These are phyloP conservation scores for Eucalyptus pauciflora DNA, from an alignment of 345 rosid genomes.

Conservation along the genomic window DNA sequence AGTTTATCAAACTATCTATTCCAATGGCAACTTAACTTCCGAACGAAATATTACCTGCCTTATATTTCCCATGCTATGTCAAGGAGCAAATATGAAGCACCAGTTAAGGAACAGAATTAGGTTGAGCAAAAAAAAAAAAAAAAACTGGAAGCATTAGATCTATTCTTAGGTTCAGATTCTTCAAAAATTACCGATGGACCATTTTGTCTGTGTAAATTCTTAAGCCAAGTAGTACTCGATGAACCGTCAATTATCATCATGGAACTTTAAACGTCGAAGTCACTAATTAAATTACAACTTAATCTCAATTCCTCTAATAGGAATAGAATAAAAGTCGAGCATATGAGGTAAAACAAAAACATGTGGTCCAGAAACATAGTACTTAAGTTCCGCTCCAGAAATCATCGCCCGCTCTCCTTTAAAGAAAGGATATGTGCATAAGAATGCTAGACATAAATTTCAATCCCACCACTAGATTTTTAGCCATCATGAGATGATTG, in stretches of 20 bases:
- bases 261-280: slow-evolving; percentile 55
- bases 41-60: slow-evolving; percentile 54
- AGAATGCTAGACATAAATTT: background rate
- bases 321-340: background rate
- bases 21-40: background rate
- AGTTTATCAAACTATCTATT: background rate
- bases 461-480: slow-evolving; percentile 56
- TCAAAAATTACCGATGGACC: slow-evolving; percentile 36
- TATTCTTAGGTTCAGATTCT: slow-evolving; percentile 38
- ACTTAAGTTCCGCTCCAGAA: background rate
- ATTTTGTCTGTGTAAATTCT: slow-evolving; percentile 47
- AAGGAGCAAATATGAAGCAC: slow-evolving; percentile 82
- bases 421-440: background rate
- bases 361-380: background rate
- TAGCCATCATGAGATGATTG: slow-evolving; percentile 88
- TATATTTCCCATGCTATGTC: slow-evolving; percentile 90
- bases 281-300: slow-evolving; percentile 61
- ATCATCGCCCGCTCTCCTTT: background rate
- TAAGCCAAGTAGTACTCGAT: slow-evolving; percentile 67
- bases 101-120: slow-evolving; percentile 46
- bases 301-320: slow-evolving; percentile 59
- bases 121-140: slow-evolving; percentile 48
- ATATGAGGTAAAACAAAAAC: background rate
- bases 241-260: slow-evolving; percentile 53
- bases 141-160: slow-evolving; percentile 22